Percentiles rank a stretch among this genome's conserved stretches.
These are phyloP conservation scores for Corrigiola litoralis DNA, from an alignment of 179 eudicot species.

Conservation along the genomic window DNA sequence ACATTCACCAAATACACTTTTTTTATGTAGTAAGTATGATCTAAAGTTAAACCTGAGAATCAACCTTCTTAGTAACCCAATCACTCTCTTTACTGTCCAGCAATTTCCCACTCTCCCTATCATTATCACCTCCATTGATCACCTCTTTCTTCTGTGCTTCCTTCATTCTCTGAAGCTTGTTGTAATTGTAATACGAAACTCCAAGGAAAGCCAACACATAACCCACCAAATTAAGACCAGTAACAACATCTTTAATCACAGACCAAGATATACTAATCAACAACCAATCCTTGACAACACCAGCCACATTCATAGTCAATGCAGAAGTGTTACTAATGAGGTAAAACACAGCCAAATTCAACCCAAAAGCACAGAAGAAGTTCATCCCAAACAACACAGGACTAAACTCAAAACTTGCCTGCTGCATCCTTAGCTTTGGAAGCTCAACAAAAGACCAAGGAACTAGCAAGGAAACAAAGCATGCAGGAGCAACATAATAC, in stretches of 20 bases:
- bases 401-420: conserved; percentile 28
- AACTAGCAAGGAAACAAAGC: conserved; percentile 29
- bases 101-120: conserved; percentile 31
- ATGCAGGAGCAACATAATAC: conserved; percentile 48
- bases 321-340: conserved; percentile 56
- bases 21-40: not conserved
- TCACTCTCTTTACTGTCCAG: conserved; percentile 23
- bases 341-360: conserved; percentile 49
- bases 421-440: conserved; percentile 22
- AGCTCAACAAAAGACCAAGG: conserved; percentile 50
- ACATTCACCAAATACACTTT: not conserved
- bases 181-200: conserved; percentile 50
- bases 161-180: conserved; percentile 47
- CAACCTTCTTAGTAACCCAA: conserved; percentile 20
- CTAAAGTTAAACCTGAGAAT: not conserved
- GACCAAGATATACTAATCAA: conserved; percentile 58
- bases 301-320: conserved; percentile 60
- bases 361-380: conserved; percentile 45
- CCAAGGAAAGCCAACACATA: conserved; percentile 52
- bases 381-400: conserved; percentile 35
- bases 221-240: conserved; percentile 46
- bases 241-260: conserved; percentile 57
- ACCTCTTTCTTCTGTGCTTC: conserved; percentile 43
- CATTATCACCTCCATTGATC: conserved; percentile 17
- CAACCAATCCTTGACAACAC: conserved; percentile 60